phyloP scores from a whole-genome alignment of 768 basidiomycete genomes.

The Pleurotus cornucopiae region DNA sequence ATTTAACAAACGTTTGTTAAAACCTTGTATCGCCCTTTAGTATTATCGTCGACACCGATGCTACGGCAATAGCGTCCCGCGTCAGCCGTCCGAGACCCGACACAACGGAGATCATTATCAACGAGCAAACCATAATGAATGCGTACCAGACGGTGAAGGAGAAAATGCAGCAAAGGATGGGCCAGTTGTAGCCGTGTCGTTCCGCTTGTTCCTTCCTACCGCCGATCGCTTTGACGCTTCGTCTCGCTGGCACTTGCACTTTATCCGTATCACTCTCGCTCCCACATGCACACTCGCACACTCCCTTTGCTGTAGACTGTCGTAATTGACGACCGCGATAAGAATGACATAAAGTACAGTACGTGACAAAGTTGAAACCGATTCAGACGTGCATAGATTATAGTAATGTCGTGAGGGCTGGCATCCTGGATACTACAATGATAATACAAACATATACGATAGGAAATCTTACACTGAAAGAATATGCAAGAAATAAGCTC shows the following conservation, averaged over 20 bases:
- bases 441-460: background rate
- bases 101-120: conserved; percentile 94
- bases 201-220: background rate
- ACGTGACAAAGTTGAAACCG: background rate
- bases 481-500: background rate
- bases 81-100: conserved; percentile 92
- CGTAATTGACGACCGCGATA: background rate
- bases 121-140: conserved; percentile 93
- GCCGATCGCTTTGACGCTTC: background rate
- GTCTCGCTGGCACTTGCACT: background rate
- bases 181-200: conserved; percentile 50
- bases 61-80: conserved; percentile 90
- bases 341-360: background rate
- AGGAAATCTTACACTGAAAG: too few relatives aligned
- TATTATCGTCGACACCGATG: conserved; percentile 95
- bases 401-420: background rate
- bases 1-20: background rate
- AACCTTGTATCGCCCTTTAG: conserved; percentile 33
- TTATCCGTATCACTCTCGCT: background rate
- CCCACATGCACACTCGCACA: background rate
- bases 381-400: background rate
- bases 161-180: conserved; percentile 78
- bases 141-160: conserved; percentile 90
- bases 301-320: background rate
- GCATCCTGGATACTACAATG: background rate